Percentiles rank a stretch among this genome's conserved stretches.
Evolutionary conservation across 306 rosid species (phyloP).

Genomic region (Argentina anserina): DNA sequence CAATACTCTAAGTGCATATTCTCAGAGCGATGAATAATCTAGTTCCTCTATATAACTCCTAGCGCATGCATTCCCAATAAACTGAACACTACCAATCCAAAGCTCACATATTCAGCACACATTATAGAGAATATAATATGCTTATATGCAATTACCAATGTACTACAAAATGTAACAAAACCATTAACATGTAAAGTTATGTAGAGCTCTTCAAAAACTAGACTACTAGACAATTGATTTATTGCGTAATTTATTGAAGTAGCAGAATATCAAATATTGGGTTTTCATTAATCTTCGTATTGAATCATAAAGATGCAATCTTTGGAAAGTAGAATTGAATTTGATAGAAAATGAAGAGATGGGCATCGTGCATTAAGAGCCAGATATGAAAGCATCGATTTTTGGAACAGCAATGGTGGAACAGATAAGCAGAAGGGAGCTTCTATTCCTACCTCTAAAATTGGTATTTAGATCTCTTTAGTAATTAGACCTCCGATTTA

Average conservation of each 20-base stretch:
- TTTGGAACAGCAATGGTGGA: conserved; percentile 83
- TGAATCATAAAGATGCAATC: too few relatives aligned
- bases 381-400: conserved; percentile 75
- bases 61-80: conserved; percentile 72
- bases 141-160: not conserved
- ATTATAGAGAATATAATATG: not conserved
- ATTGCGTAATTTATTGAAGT: not conserved
- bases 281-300: not conserved
- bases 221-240: not conserved
- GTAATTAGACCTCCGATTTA: too few relatives aligned
- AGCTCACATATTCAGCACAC: not conserved
- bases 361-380: conserved; percentile 36
- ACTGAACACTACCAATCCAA: conserved; percentile 33
- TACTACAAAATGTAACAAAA: not conserved
- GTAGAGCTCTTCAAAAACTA: not conserved
- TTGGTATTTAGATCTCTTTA: too few relatives aligned
- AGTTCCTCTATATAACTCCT: too few relatives aligned
- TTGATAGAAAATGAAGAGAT: not conserved
- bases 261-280: not conserved
- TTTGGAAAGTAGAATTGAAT: not conserved
- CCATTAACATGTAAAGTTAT: not conserved
- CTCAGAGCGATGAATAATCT: not conserved
- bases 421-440: conserved; percentile 62
- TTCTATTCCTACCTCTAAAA: too few relatives aligned
- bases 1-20: not conserved